A percentile compares a stretch with the other conserved stretches of the same genome.
These are phyloP conservation scores for Coelastrella sp. DNA, from an alignment of 139 green algal genomes.

Conservation along the genomic window DNA sequence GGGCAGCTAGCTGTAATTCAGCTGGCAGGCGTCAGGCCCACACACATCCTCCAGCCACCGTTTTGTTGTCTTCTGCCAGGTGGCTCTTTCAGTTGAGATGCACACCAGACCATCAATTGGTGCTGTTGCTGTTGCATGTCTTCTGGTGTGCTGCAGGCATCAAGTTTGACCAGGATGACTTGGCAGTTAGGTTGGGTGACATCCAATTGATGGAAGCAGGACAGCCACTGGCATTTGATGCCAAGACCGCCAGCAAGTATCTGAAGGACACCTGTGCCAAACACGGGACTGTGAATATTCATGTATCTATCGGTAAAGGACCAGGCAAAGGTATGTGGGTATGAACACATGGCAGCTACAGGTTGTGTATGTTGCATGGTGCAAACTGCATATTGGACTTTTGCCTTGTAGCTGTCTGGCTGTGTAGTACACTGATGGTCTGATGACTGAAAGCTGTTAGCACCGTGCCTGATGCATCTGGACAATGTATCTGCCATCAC, in stretches of 20 bases:
- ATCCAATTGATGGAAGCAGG: slow-evolving; percentile 93
- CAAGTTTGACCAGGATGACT: slow-evolving; percentile 84
- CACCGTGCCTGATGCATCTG: not conserved
- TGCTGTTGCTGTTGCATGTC: not conserved
- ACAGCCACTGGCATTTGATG: slow-evolving; percentile 96
- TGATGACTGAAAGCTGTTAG: not conserved
- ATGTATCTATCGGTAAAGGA: slow-evolving; percentile 69
- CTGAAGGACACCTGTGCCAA: slow-evolving; percentile 81
- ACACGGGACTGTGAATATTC: slow-evolving; percentile 88
- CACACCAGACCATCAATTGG: not conserved
- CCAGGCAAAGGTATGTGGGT: slow-evolving; percentile 78
- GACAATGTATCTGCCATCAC: not conserved
- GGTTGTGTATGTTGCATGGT: no score
- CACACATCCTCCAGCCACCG: no score
- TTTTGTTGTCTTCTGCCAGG: not conserved
- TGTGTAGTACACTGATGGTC: not conserved
- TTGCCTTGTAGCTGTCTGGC: not conserved
- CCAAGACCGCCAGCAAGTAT: slow-evolving; percentile 86
- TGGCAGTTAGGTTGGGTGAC: slow-evolving; percentile 87
- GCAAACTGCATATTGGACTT: no score
- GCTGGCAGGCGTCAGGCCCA: not conserved
- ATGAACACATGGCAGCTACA: slow-evolving; percentile 53
- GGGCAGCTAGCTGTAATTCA: not conserved
- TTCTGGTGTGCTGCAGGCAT: slow-evolving; percentile 74
- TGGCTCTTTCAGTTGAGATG: not conserved